These are phyloP conservation scores for Eucalyptus curtisii DNA, from an alignment of 345 rosid genomes.

Conservation along the genomic window DNA sequence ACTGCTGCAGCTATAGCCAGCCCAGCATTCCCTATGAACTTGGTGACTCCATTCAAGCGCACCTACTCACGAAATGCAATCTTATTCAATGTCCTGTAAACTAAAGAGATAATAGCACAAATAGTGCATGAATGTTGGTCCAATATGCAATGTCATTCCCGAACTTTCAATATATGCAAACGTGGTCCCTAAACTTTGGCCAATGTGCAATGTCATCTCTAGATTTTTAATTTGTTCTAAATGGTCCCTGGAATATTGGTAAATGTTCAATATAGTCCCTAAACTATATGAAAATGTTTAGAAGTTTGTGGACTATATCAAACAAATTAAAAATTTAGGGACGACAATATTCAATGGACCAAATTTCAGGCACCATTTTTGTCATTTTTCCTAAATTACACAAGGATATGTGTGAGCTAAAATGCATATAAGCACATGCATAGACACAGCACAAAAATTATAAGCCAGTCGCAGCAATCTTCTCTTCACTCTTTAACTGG, in stretches of 20 bases:
- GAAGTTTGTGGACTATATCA: not conserved
- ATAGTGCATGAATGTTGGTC: not conserved
- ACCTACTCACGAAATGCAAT: not conserved
- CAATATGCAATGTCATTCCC: not conserved
- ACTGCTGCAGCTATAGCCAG: slow-evolving; percentile 1
- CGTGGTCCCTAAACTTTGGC: not conserved
- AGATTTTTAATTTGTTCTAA: not conserved
- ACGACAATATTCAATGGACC: not conserved
- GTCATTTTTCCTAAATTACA: not conserved
- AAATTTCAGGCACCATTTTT: not conserved
- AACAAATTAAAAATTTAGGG: not conserved
- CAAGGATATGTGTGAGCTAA: not conserved
- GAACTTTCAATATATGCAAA: no score
- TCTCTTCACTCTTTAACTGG: not conserved
- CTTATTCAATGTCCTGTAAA: not conserved
- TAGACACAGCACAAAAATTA: not conserved
- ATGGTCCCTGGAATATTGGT: not conserved
- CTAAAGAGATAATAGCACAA: not conserved
- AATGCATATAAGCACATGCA: not conserved
- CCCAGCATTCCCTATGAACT: slow-evolving; percentile 7
- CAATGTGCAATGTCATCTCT: not conserved
- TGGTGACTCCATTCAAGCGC: slow-evolving; percentile 25
- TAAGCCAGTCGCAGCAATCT: not conserved
- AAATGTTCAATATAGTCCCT: no score
- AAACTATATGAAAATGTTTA: no score